phyloP scores from a whole-genome alignment of 148 eudicot genomes.

The Salicornia ramosissima region DNA sequence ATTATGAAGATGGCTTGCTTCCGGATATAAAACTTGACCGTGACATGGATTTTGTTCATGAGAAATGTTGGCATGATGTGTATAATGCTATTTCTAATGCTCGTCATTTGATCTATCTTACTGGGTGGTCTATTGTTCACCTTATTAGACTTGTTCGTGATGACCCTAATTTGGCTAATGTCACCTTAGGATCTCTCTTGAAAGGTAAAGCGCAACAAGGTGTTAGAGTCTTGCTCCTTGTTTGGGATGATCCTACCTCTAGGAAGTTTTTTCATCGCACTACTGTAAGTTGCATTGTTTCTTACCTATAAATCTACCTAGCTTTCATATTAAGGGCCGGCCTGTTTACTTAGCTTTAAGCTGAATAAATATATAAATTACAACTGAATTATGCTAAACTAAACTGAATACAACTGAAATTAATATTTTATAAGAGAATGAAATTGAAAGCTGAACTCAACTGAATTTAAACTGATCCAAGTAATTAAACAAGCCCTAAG shows the following conservation, averaged over 20 bases:
- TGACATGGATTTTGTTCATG: slow-evolving; percentile 46
- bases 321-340: too few species aligned
- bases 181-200: slow-evolving; percentile 61
- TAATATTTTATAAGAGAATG: too few species aligned
- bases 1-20: slow-evolving; percentile 52
- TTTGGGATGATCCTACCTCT: slow-evolving; percentile 97
- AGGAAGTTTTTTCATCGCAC: slow-evolving; percentile 49
- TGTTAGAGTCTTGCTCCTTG: slow-evolving; percentile 77
- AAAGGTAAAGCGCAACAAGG: slow-evolving; percentile 80
- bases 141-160: slow-evolving; percentile 58
- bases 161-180: slow-evolving; percentile 23
- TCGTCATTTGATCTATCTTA: slow-evolving; percentile 62
- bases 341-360: too few species aligned
- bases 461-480: too few species aligned
- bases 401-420: too few species aligned
- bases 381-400: too few species aligned
- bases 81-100: slow-evolving; percentile 65
- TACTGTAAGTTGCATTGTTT: slow-evolving; percentile 40
- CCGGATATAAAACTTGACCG: slow-evolving; percentile 57
- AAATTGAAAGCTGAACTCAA: too few species aligned
- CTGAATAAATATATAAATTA: too few species aligned
- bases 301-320: too few species aligned
- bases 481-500: too few species aligned
- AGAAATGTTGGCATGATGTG: slow-evolving; percentile 78
- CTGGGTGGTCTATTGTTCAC: slow-evolving; percentile 87